Base-by-base conservation (phyloP, 2,329 filamentous ascomycete genomes). In the Claviceps purpurea region DNA sequence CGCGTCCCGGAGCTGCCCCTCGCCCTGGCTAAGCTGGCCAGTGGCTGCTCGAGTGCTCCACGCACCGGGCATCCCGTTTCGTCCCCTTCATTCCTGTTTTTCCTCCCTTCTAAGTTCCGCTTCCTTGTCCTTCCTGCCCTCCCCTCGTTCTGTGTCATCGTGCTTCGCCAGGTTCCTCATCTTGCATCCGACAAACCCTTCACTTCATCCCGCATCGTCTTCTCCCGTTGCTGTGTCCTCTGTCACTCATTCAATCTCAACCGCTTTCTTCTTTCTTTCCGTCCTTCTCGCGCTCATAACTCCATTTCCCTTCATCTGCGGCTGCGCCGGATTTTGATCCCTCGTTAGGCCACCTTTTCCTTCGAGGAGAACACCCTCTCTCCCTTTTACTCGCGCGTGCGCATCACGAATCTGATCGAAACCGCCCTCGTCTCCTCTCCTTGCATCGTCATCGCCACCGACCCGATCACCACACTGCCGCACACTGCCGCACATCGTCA, bases 291-390 rank as follows among this genome's bases (percentile, higher is more conserved):
- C 30, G 30, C 30, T 10, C 30, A 34, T 11, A 34, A 34, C 30
- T 34, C 34, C 41, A 26, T 41, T 11, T 54, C 50, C 14, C 38
- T 47, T 51, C 41, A 18, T 44, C 48, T 51, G 55, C 56, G 55
- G 56, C 56, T 58, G 55, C 38, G 56, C 56, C 53, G 55, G 55
- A 53, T 44, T 10, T 34, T 54, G 39, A 52, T 48, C 47, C 46
- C 47, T 40, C 42, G 37, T 49, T 48, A 40, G 42, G 43, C 47
- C 37, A 47, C 51, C 18, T 47, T 45, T 43, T n/a, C 26, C 11
- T 38, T 50, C 42, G 43, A 34, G 30, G 30, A 34, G 30, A 34
- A 34, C 18, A 47, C 30, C 24, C 39, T 37, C 18, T 51, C 38
- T 49, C 40, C 18, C 30, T 52, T 22, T 30, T 47, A 38, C 22